Evolutionary conservation across 768 basidiomycete species (phyloP).

Genomic region (Tricholomella constricta): DNA sequence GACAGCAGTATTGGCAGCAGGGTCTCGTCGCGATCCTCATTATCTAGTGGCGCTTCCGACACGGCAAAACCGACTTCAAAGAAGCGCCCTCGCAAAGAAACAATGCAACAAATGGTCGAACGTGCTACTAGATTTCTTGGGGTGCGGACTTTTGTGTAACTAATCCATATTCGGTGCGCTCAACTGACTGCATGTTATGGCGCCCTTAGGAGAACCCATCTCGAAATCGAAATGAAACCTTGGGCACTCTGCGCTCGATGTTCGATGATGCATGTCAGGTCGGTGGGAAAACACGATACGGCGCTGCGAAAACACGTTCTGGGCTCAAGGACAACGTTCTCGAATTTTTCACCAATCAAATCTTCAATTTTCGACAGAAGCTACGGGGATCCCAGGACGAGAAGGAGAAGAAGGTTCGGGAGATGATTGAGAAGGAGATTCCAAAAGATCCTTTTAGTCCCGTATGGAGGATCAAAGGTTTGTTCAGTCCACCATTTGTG

Average conservation of each 20-base stretch:
- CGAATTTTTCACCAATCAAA: too few species aligned
- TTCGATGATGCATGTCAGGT: too few species aligned
- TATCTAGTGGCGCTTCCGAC: not conserved
- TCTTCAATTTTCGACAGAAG: too few species aligned
- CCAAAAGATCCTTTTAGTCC: slow-evolving; percentile 32
- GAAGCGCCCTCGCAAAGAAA: not conserved
- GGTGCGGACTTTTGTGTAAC: not conserved
- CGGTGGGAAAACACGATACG: too few species aligned
- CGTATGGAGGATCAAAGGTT: slow-evolving; percentile 24
- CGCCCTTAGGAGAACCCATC: not conserved
- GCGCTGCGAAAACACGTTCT: too few species aligned
- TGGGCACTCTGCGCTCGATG: too few species aligned
- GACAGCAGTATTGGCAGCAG: not conserved
- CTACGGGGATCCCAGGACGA: too few species aligned
- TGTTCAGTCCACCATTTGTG: not conserved
- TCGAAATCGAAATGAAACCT: not conserved
- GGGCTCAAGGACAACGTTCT: too few species aligned
- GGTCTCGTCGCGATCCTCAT: too few species aligned
- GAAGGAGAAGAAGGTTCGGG: not conserved
- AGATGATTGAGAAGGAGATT: not conserved
- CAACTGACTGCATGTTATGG: not conserved
- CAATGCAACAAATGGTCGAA: not conserved
- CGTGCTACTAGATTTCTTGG: not conserved
- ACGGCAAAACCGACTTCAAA: not conserved
- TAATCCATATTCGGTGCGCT: not conserved